phyloP scores from a whole-genome alignment of 2,329 filamentous ascomycete genomes.

The Nemania serpens region DNA sequence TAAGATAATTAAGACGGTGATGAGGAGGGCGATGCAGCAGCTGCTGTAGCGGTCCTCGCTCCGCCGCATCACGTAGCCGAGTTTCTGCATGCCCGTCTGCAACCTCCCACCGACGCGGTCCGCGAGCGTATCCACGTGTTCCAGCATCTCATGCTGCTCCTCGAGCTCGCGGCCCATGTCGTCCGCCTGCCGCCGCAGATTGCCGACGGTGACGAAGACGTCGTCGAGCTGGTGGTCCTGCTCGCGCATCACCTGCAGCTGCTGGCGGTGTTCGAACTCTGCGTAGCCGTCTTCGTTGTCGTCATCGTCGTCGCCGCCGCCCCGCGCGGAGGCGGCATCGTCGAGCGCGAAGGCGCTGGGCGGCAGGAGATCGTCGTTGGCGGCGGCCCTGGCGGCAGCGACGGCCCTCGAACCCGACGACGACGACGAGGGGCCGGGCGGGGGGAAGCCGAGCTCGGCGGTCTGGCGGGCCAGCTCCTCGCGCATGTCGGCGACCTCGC shows the following conservation, averaged over 20 bases:
- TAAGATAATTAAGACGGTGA: slow-evolving; percentile 84
- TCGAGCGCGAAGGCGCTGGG: slow-evolving; percentile 64
- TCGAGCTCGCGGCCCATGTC: slow-evolving; percentile 96
- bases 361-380: slow-evolving; percentile 54
- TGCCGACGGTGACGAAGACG: slow-evolving; percentile 91
- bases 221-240: slow-evolving; percentile 93
- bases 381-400: slow-evolving; percentile 41
- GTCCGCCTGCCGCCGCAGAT: slow-evolving; percentile 85
- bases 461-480: slow-evolving; percentile 73
- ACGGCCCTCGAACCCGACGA: slow-evolving; percentile 15
- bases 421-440: too few species aligned
- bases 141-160: slow-evolving; percentile 88
- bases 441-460: slow-evolving; percentile 38
- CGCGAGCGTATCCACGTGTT: slow-evolving; percentile 80
- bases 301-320: slow-evolving; percentile 56
- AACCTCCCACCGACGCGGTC: slow-evolving; percentile 87
- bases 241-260: slow-evolving; percentile 89
- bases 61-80: slow-evolving; percentile 80
- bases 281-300: slow-evolving; percentile 64
- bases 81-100: slow-evolving; percentile 83
- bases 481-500: slow-evolving; percentile 88
- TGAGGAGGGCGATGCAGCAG: slow-evolving; percentile 88
- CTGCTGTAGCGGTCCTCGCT: slow-evolving; percentile 90
- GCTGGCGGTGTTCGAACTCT: slow-evolving; percentile 88
- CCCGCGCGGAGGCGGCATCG: slow-evolving; percentile 47